Evolutionary conservation across 257 asterid genomes (phyloP), one percentile per base, ranked within the genome.

Genomic region (Salvia hispanica): DNA sequence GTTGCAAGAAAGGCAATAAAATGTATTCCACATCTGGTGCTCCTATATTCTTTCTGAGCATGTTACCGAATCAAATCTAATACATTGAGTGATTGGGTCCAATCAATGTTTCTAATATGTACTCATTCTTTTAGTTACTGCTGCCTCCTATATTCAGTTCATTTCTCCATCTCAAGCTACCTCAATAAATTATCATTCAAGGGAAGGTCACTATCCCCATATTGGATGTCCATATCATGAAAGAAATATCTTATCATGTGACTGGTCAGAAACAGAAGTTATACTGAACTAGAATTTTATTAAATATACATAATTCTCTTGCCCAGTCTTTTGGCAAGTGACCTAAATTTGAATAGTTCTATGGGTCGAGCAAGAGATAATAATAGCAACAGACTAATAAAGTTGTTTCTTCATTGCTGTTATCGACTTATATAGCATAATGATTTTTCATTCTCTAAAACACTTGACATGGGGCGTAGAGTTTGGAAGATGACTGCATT

Each of bases 131-230:
- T 25, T 13, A 7, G 40, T 36, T 34, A 33, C 39, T 39, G 47
- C 34, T 40, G 9, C 69, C 25, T 10, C 7, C 3, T 10, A 34
- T 12, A 52, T 18, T 18, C 57, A 31, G 12, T 34, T 33, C 14
- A 15, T 37, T 71, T 40, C 54, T 36, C 39, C 50, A 21, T 45
- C 9, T 52, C 25, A 1, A 47, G 28, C 50, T 34, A 7, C 28
- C 55, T 40, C 57, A 31, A 36, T 12, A 16, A 36, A 51, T 65
- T 50, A 36, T 31, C 64, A 18, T 68, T 58, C 62, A 50, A 50
- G 70, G 18, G 15, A 36, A 18, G 51, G 56, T 25, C 62, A 66
- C 8, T 40, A 9, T 48, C 37, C 62, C 28, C 9, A 53, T 6
- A 13, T 6, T 39, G 59, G 44, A 39, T 39, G 16, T 50, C 60